A percentile compares a stretch with the other conserved stretches of the same genome.
Evolutionary conservation across 1,284 basidiomycete genomes (phyloP).

Genomic region (Neolentinus lepideus): DNA sequence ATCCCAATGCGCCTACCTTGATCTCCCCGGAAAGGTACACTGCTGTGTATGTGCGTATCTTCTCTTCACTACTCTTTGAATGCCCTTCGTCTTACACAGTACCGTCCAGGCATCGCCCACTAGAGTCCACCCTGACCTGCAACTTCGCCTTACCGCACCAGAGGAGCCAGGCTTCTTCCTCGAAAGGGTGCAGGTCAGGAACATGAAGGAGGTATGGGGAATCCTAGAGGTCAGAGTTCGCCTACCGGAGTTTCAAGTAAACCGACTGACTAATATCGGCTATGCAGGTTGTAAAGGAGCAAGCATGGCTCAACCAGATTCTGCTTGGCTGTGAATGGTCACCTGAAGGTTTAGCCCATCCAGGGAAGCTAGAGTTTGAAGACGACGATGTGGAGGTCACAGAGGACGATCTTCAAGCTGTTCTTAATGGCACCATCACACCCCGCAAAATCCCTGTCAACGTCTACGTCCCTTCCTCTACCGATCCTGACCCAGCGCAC

Average conservation of each 20-base stretch:
- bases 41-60: conserved; percentile 30
- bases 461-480: conserved; percentile 31
- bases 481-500: background rate
- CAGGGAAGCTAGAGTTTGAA: conserved; percentile 3
- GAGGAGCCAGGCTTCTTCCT: conserved; percentile 68
- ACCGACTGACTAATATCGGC: background rate
- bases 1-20: conserved; percentile 25
- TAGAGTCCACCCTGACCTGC: conserved; percentile 56
- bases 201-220: conserved; percentile 62
- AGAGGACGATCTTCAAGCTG: conserved; percentile 47
- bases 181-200: conserved; percentile 60
- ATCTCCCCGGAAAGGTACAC: conserved; percentile 45
- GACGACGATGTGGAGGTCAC: conserved; percentile 27
- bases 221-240: conserved; percentile 50
- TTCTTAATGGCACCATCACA: conserved; percentile 41
- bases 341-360: conserved; percentile 34
- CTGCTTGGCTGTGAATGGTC: conserved; percentile 51
- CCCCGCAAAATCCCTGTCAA: conserved; percentile 59
- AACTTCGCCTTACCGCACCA: conserved; percentile 53
- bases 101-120: conserved; percentile 50
- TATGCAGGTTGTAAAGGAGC: conserved; percentile 61
- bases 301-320: conserved; percentile 72
- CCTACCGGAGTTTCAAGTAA: background rate
- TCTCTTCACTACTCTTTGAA: background rate
- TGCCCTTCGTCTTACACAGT: conserved; percentile 1